These are phyloP conservation scores for Carnegiea gigantea DNA, from an alignment of 179 eudicot genomes.

Conservation along the genomic window DNA sequence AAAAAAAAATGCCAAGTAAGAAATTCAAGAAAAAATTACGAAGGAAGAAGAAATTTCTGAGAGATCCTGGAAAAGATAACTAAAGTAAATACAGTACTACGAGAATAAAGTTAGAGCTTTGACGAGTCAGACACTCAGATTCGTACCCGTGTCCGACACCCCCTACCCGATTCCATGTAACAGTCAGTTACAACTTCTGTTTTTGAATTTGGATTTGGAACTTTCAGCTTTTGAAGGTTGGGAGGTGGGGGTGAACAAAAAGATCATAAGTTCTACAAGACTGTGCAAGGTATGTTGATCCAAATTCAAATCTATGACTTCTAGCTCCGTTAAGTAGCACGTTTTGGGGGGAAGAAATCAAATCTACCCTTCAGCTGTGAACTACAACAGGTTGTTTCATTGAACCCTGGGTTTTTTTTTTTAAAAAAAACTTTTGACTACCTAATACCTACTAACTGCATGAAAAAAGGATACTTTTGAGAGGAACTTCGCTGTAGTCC, in stretches of 20 bases:
- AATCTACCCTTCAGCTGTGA: not conserved
- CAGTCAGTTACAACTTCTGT: not conserved
- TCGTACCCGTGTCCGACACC: no score
- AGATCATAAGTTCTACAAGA: not conserved
- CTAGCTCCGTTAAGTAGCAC: not conserved
- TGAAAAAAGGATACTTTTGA: not conserved
- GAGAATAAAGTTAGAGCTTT: no score
- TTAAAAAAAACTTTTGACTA: not conserved
- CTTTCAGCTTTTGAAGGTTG: not conserved
- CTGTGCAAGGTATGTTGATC: not conserved
- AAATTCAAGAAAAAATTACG: not conserved
- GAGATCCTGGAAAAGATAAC: not conserved
- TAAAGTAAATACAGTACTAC: not conserved
- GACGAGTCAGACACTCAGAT: no score
- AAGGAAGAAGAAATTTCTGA: not conserved
- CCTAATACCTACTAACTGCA: no score
- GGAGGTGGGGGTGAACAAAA: not conserved
- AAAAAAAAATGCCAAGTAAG: not conserved
- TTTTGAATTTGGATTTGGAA: not conserved
- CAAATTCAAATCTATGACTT: not conserved
- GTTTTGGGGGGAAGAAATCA: not conserved
- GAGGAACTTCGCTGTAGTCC: not conserved
- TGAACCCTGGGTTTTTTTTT: not conserved
- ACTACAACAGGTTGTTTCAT: not conserved
- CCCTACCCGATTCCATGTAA: no score